Base-by-base conservation (phyloP, 2,329 filamentous ascomycete species). In the Cyclaneusma minus region DNA sequence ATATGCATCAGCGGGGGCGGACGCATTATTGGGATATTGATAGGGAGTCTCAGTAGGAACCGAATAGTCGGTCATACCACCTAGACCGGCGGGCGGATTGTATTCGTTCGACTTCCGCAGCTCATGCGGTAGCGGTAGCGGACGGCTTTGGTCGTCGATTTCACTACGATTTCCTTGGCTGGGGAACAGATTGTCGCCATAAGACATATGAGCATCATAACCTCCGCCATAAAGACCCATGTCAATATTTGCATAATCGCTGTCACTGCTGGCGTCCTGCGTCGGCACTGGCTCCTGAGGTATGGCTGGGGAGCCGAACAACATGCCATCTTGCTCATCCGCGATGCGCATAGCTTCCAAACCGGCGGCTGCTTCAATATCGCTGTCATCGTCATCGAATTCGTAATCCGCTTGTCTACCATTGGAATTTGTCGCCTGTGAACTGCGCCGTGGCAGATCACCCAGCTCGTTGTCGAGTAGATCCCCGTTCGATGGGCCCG, bases 281-380 rank as follows among this genome's bases (percentile, higher is more conserved):
- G 58, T 39, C n/a, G 21, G 13, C 7, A 29, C 16, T 22, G 35
- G 22, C 36, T 68, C 61, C 30, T 68, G 61, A 0, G 54, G 50
- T n/a, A 60, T 56, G 50, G 40, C 51, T 60, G 52, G 44, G 49
- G 38, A 60, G 48, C 39, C 59, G 45, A 61, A 68, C 62, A 11
- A 62, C 54, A 38, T 56, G 53, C 10, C 70, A 32, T 91, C 80
- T 46, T 73, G 63, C 47, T 83, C 68, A 34, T 92, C 83, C 4
- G 83, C 84, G 53, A 85, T 70, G 31, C 73, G 72, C 64, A 95
- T 71, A 37, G 84, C 84, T 45, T 80, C 68, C 27, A 91, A 56
- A 10, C 89, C 87, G 33, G 82, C 82, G 20, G 78, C 74, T 12
- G 79, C 87, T 49, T 94, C 87, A 0, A 79, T 72, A 44, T 95